Base-by-base conservation (phyloP, 352 stramenopile genomes). In the Phytophthora constricta region DNA sequence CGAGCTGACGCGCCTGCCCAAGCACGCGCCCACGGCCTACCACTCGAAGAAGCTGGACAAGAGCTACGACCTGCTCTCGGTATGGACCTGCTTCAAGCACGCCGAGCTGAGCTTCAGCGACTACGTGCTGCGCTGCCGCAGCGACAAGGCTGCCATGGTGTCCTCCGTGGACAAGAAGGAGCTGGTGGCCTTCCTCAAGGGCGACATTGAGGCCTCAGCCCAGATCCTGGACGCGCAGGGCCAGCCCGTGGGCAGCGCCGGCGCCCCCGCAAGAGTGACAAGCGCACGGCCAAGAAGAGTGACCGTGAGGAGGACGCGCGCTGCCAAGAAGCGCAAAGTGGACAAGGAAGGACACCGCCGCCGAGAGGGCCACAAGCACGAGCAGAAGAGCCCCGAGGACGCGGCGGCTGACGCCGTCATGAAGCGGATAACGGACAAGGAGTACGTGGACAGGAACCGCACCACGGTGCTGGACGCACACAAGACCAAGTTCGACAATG, bases 161-260 rank as follows among this genome's bases (percentile, higher is more conserved):
- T 95, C 88, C 16, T 91, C 88, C 0, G 86, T 96, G 23, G 88
- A 96, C 65, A 96, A 96, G 75, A 92, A 93, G 47, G 88, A 96
- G 57, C 80, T 96, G 27, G 79, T 96, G 56, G 82, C 88, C 47
- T 96, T 86, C 65, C 48, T 96, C 10, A 92, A 92, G 52, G 88
- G 88, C 5, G 88, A 96, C 63, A 94, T 92, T 28, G 88, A 96
- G 42, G 74, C 42, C 2, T 93, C 84, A 58, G 68, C 84, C 11
- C 88, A 96, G 76, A 91, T 95, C 31, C 48, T 80, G 25, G 78
- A 77, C 37, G 68, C 48, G 3, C 33, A n/a, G 20, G 72, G 62
- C 13, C 62, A 62, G 28, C 31, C 53, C 23, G 62, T 55, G 33
- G 57, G 31, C 4, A 17, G 33, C 3, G 26, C 45, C 2, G 46